Evolutionary conservation across 805 yeast species (phyloP), one percentile per base, ranked within the genome.

Genomic region (Barnettozyma botsteinii): DNA sequence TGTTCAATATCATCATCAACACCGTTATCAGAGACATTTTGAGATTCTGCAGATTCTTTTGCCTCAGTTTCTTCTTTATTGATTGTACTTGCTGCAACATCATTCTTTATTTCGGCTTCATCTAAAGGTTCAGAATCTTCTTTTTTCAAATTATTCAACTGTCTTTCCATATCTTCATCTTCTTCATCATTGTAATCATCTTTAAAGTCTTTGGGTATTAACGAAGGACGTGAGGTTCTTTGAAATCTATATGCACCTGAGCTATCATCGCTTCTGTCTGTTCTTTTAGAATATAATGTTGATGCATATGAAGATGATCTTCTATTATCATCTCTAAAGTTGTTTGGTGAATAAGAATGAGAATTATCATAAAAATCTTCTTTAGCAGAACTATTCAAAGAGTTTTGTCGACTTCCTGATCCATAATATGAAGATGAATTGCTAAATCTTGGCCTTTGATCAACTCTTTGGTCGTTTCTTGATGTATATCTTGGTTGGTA

Each of bases 171-270:
- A 2, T 45, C 46, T 10, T 43, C 51, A 20, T 53, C 56, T 11
- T 50, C 53, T 1, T 55, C 57, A 18, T 55, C 52, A 17, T 46
- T 40, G 12, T 48, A 43, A 10, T 49, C 48, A 40, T 50, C 49
- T 31, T 47, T 52, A 38, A 50, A 55, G 31, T 53, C 48, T 29
- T 46, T 46, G 41, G 60, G 58, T 50, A 55, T 54, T 13, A 55
- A 38, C 4, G 57, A 52, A 12, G 57, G 54, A 17, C 47, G 34
- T n/a, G 38, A 14, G 14, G 34, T 22, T 35, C 31, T 27, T 32
- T 26, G 27, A n/a, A 30, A 32, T 32, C 38, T 36, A 14, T 33
- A 33, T n/a, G 37, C 3, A 5, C 36, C 27, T 19, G 40, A 8
- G 23, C 15, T 28, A 3, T 26, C 33, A 12, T 35, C 43, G 7